phyloP scores from a whole-genome alignment of 768 basidiomycete species.

The Lentinula raphanica region DNA sequence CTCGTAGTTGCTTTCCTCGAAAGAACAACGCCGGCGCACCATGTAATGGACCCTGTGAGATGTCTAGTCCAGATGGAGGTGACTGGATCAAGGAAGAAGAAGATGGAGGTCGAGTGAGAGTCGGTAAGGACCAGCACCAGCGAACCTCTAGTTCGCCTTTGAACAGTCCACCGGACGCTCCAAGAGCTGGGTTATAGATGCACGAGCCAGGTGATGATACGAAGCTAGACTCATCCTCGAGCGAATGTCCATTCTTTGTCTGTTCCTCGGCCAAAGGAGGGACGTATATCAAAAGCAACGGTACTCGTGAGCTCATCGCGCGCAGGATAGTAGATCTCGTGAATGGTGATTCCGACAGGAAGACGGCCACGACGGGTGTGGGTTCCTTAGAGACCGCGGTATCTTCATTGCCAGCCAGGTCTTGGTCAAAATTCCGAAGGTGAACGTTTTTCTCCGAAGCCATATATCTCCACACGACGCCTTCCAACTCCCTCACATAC shows the following conservation, averaged over 20 bases:
- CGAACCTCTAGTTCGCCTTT: slow-evolving; percentile 57
- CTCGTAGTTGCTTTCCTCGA: slow-evolving; percentile 29
- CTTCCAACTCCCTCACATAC: slow-evolving; percentile 85
- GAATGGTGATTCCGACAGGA: slow-evolving; percentile 80
- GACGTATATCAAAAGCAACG: slow-evolving; percentile 75
- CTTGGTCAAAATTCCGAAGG: not conserved
- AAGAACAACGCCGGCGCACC: slow-evolving; percentile 44
- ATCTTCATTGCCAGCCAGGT: not conserved
- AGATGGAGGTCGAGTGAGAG: slow-evolving; percentile 9
- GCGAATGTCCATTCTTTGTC: slow-evolving; percentile 2
- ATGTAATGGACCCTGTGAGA: not conserved
- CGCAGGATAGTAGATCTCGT: slow-evolving; percentile 64
- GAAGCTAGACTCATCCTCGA: slow-evolving; percentile 5
- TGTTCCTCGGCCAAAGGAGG: slow-evolving; percentile 35
- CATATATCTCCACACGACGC: slow-evolving; percentile 62
- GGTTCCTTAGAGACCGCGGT: not conserved
- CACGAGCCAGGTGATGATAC: slow-evolving; percentile 37
- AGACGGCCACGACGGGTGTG: slow-evolving; percentile 55
- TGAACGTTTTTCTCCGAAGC: slow-evolving; percentile 16
- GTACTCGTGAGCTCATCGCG: slow-evolving; percentile 70
- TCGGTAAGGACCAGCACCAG: slow-evolving; percentile 46
- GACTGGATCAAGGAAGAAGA: slow-evolving; percentile 9
- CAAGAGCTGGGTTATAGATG: slow-evolving; percentile 68
- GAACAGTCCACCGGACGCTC: slow-evolving; percentile 48
- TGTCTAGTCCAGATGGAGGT: not conserved